Conservation (phyloP, 495 filamentous ascomycete species). For the Podospora bellae-mahoneyi region DNA sequence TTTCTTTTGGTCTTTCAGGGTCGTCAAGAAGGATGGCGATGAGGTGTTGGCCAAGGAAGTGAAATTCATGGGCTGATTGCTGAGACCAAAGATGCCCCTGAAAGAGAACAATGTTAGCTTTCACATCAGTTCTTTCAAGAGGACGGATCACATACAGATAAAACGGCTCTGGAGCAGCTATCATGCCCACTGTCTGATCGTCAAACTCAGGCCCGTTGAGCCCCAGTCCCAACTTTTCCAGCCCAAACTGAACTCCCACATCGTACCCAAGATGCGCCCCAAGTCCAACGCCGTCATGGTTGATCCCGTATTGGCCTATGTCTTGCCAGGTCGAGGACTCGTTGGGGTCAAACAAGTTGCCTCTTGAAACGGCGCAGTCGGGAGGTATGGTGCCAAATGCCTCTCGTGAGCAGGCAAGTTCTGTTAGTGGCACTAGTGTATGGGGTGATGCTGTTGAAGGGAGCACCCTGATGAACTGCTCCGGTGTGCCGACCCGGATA, state of each 20-base stretch:
- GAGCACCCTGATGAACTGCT: conserved; percentile 45
- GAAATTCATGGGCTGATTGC: conserved; percentile 49
- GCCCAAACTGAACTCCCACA: conserved; percentile 45
- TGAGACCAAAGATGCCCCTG: conserved; percentile 52
- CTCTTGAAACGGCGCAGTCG: conserved; percentile 46
- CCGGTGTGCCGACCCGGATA: conserved; percentile 48
- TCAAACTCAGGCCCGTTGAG: conserved; percentile 42
- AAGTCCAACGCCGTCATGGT: conserved; percentile 37
- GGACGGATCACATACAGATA: conserved; percentile 42
- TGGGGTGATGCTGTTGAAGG: conserved; percentile 46
- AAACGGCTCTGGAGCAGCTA: conserved; percentile 44
- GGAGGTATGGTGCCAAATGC: conserved; percentile 32
- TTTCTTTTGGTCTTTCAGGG: conserved; percentile 42
- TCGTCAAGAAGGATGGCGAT: conserved; percentile 48
- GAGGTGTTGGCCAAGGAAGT: conserved; percentile 40
- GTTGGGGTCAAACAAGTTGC: conserved; percentile 47
- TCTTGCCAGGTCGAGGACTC: conserved; percentile 48
- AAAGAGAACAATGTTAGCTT: conserved; percentile 12
- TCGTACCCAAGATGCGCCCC: conserved; percentile 44
- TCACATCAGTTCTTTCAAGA: background rate
- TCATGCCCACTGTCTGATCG: conserved; percentile 47
- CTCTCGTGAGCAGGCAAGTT: conserved; percentile 29
- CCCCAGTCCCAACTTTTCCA: conserved; percentile 52
- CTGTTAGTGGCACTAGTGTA: conserved; percentile 40
- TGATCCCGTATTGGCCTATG: conserved; percentile 37